Percentiles rank a stretch among this genome's conserved stretches.
Conservation (phyloP, 169 alveolate species). For the Plasmodium chabaudi region DNA sequence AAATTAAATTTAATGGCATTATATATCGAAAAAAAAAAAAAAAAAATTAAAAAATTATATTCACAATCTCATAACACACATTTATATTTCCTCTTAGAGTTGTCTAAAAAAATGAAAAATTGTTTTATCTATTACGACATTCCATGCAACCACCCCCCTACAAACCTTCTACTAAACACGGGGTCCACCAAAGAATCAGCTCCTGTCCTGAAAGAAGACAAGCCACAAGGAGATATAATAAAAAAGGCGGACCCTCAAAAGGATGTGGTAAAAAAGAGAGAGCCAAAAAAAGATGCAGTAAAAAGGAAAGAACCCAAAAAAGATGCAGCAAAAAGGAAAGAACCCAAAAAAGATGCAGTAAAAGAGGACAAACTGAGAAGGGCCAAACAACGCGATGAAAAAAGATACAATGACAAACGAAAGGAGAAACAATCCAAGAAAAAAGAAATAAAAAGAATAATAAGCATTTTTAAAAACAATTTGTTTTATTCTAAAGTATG, state of each 20-base stretch:
- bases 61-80: constrained; percentile 5
- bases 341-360: background rate
- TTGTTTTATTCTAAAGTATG: background rate
- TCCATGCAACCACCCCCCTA: no score
- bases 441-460: background rate
- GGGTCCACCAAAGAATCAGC: background rate
- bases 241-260: background rate
- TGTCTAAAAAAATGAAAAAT: background rate
- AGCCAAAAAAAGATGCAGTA: background rate
- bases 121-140: background rate
- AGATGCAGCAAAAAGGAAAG: background rate
- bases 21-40: constrained; percentile 61
- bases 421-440: background rate
- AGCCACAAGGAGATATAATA: background rate
- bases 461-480: background rate
- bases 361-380: background rate
- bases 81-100: constrained; percentile 20
- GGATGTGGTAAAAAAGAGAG: background rate
- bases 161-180: no score
- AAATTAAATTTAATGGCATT: constrained; percentile 36
- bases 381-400: no score
- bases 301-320: background rate
- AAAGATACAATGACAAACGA: no score
- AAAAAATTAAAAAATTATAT: constrained; percentile 16
- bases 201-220: background rate